Conservation (phyloP, 371 early-diverging fungal genomes). For the Coemansia sp. region DNA sequence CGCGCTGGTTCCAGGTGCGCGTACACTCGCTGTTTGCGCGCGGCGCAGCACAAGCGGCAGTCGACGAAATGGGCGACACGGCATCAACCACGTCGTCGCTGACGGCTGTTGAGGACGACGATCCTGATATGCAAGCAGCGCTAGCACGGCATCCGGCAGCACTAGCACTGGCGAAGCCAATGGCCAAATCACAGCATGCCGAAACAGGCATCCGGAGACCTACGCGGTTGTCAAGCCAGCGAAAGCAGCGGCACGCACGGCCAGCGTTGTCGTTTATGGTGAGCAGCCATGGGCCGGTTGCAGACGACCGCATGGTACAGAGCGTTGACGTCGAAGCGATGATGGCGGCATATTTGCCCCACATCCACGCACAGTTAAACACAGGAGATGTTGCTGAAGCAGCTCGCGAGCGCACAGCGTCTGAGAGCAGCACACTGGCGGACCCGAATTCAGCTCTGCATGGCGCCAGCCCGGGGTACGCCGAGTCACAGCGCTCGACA, state of each 20-base stretch:
- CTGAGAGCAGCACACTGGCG: conserved; percentile 30
- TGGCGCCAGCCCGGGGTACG: not conserved
- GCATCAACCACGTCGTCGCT: not conserved
- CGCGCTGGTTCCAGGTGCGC: conserved; percentile 6
- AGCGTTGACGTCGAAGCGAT: conserved; percentile 35
- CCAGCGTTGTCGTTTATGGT: conserved; percentile 18
- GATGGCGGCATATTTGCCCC: conserved; percentile 32
- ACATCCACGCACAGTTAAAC: conserved; percentile 2
- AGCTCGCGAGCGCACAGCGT: conserved; percentile 16
- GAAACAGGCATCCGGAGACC: not conserved
- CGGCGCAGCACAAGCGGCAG: not conserved
- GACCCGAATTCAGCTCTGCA: not conserved
- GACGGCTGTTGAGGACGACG: not conserved
- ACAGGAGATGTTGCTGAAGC: not conserved
- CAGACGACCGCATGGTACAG: conserved; percentile 10
- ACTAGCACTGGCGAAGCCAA: not conserved
- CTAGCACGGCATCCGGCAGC: not conserved
- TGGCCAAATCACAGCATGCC: not conserved
- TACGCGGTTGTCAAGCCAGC: not conserved
- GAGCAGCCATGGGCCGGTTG: not conserved
- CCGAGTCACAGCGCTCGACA: not conserved
- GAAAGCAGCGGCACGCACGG: not conserved
- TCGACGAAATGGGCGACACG: conserved; percentile 2
- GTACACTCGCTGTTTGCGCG: conserved; percentile 17
- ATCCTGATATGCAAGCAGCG: not conserved